Base-by-base conservation (phyloP, 2,329 filamentous ascomycete genomes). In the Verticillium klebahnii region DNA sequence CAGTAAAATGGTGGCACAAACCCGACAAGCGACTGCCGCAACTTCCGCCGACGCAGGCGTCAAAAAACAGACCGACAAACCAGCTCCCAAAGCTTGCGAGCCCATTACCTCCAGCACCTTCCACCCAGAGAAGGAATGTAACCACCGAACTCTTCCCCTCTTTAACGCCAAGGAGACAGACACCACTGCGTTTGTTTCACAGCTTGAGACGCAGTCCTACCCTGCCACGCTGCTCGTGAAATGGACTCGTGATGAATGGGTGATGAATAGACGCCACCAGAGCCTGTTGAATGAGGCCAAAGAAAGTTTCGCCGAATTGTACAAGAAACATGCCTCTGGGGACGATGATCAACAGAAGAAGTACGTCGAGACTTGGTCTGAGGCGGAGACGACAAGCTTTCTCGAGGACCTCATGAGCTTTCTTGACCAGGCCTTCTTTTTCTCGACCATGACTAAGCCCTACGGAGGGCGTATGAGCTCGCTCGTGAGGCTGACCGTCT, bases 371-470 rank as follows among this genome's bases (percentile, higher is more conserved):
- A 57, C 23, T 15, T 11, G 23, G 50, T 12, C 50, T n/a, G 5
- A 45, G n/a, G 31, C 4, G 9, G 25, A 45, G 3, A 17, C 12
- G 14, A 25, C 19, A 5, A 11, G 4, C 31, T 45, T 40, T 17
- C 4, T 58, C 34, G 2, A 9, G 36, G 36, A 58, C 5, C 45
- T 64, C 29, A 60, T 62, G 52, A 9, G 7, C 17, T 9, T 12
- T 8, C 37, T 62, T 3, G 62, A 65, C 60, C 40, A 60, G 2
- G 58, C 34, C n/a, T 59, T 65, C 60, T 64, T 60, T 32, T 59
- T 62, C 29, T 56, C 62, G 12, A 54, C 50, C 23, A 5, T 64
- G 55, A 64, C 57, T 3, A 56, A 45, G n/a, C 19, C 17, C 14
- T 52, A 54, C 17, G 39, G 36, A 23, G 14, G 37, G 3, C 17